Conservation (phyloP, 768 basidiomycete species). For the Russula ochroleuca region DNA sequence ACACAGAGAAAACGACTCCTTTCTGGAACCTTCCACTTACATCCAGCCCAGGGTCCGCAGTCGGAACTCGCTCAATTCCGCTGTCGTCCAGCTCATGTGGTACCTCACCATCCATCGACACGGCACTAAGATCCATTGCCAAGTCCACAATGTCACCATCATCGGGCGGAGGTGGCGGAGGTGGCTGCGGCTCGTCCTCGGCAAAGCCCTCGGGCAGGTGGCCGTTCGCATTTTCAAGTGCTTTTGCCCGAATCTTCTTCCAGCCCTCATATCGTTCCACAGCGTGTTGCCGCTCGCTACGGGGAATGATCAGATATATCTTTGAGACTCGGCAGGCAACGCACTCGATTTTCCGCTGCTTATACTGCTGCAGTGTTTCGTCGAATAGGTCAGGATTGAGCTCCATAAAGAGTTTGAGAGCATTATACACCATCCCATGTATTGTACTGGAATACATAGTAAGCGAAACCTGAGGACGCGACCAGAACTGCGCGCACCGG, state of each 20-base stretch:
- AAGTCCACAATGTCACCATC: constrained; percentile 86
- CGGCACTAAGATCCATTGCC: constrained; percentile 83
- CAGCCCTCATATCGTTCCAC: constrained; percentile 84
- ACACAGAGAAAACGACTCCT: constrained; percentile 27
- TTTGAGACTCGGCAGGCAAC: not conserved
- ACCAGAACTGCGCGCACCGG: constrained; percentile 53
- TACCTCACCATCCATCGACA: constrained; percentile 66
- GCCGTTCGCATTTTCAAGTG: constrained; percentile 64
- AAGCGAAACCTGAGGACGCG: constrained; percentile 4
- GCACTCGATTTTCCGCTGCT: constrained; percentile 78
- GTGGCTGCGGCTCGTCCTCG: constrained; percentile 64
- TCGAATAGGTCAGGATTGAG: constrained; percentile 97
- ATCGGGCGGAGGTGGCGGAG: constrained; percentile 74
- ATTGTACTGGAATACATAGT: constrained; percentile 66
- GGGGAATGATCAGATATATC: not conserved
- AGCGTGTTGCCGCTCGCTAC: constrained; percentile 84
- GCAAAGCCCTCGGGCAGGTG: constrained; percentile 67
- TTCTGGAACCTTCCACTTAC: constrained; percentile 47
- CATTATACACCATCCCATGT: constrained; percentile 99
- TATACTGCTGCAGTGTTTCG: constrained; percentile 89
- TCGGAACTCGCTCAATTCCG: constrained; percentile 83
- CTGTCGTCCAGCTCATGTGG: constrained; percentile 70
- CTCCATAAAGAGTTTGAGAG: constrained; percentile 97
- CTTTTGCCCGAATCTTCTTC: constrained; percentile 77
- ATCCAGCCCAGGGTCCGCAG: constrained; percentile 86